Conservation (phyloP, 116 monocot species). For the Thalassia testudinum region DNA sequence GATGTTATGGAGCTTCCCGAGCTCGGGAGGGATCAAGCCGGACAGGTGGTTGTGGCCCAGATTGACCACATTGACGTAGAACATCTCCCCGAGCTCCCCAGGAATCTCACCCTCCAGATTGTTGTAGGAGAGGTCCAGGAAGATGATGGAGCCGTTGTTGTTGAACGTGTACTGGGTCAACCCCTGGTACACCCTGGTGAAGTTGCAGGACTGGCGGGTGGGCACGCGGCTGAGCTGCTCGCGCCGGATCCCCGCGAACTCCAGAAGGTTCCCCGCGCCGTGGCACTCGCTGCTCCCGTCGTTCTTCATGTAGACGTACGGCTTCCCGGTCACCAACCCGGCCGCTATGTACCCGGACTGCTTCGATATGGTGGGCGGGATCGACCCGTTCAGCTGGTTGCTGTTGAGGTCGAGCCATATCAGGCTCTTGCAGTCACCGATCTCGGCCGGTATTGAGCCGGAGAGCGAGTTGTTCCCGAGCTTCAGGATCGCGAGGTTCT, state of each 20-base stretch:
- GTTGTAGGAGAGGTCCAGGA: slow-evolving; percentile 72
- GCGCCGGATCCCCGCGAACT: slow-evolving; percentile 69
- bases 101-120: slow-evolving; percentile 41
- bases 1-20: slow-evolving; percentile 26
- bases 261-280: slow-evolving; percentile 64
- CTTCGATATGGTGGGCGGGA: slow-evolving; percentile 36
- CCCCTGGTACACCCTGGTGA: slow-evolving; percentile 59
- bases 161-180: slow-evolving; percentile 61
- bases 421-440: slow-evolving; percentile 67
- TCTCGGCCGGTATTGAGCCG: slow-evolving; percentile 47
- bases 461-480: slow-evolving; percentile 62
- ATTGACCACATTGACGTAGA: slow-evolving; percentile 52
- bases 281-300: slow-evolving; percentile 54
- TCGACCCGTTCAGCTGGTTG: slow-evolving; percentile 45
- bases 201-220: slow-evolving; percentile 41
- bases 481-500: slow-evolving; percentile 50
- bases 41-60: slow-evolving; percentile 62
- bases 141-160: slow-evolving; percentile 76
- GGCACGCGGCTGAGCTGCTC: slow-evolving; percentile 51
- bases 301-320: slow-evolving; percentile 52
- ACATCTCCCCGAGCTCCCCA: slow-evolving; percentile 47
- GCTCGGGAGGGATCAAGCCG: slow-evolving; percentile 38
- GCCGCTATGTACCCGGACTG: slow-evolving; percentile 71
- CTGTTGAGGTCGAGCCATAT: slow-evolving; percentile 80
- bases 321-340: slow-evolving; percentile 52